Evolutionary conservation across 2,329 filamentous ascomycete genomes (phyloP), one percentile per base, ranked within the genome.

Genomic region (Aciculosporium take): DNA sequence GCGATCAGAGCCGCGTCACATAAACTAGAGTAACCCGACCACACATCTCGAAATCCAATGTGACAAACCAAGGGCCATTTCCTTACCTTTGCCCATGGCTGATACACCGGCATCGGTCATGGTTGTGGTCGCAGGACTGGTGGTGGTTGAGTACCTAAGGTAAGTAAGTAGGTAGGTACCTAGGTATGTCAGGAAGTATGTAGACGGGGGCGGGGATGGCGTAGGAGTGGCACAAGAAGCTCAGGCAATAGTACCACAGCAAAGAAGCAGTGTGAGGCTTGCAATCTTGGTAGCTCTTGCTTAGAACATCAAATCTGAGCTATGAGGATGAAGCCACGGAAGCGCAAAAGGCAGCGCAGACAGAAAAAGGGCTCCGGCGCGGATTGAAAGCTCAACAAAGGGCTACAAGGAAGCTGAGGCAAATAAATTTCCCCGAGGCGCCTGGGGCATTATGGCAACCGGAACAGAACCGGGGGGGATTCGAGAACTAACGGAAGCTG

Each of bases 11-110:
- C n/a, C n/a, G n/a, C n/a, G n/a, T n/a, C n/a, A n/a, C n/a, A n/a
- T 35, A 20, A 10, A 24, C 12, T 13, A 35, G 30, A n/a, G n/a
- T n/a, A n/a, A n/a, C n/a, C n/a, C n/a, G n/a, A n/a, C n/a, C n/a
- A n/a, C n/a, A 24, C 37, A 37, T 20, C 20, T 3, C 15, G 17
- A 3, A 17, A 37, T 20, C 10, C 13, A 13, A 18, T 30, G 38
- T 40, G 35, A 45, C 40, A 17, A 37, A 18, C n/a, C n/a, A 13
- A 13, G 33, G 13, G 5, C 9, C 44, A 44, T 38, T 42, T 39
- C 41, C 43, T 46, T 56, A 61, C 58, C 58, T 61, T 57, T 59
- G 51, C 56, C 56, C 51, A 59, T 51, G 46, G 57, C 56, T 48
- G 54, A 53, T 41, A 55, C 51, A 45, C 54, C 54, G 48, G 51